These are phyloP conservation scores for Saussurea involucrata DNA, from an alignment of 129 eudicot genomes.

Conservation along the genomic window DNA sequence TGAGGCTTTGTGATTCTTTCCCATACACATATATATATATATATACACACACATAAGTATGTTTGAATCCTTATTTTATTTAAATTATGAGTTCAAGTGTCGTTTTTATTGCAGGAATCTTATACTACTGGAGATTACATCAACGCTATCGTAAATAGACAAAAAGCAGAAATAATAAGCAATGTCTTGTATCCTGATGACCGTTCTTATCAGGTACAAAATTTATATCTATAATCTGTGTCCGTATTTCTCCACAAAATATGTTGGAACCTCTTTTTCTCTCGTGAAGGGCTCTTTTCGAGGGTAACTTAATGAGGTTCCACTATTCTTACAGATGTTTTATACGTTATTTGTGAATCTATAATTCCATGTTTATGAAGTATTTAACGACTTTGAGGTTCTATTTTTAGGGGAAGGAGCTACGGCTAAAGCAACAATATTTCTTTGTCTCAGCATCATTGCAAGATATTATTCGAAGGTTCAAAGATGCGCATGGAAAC, in stretches of 20 bases:
- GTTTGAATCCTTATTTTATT: not conserved
- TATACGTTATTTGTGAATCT: not conserved
- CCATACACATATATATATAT: too few relatives aligned
- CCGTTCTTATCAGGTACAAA: constrained; percentile 53
- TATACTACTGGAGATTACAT: constrained; percentile 65
- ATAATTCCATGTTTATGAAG: not conserved
- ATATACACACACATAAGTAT: too few relatives aligned
- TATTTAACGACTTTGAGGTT: not conserved
- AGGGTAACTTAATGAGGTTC: not conserved
- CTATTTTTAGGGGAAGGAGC: constrained; percentile 52
- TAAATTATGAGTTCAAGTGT: not conserved
- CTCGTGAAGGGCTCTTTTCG: not conserved
- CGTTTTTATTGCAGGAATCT: constrained; percentile 41
- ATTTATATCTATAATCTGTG: not conserved
- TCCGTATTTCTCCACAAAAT: too few relatives aligned
- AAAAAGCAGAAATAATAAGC: constrained; percentile 61
- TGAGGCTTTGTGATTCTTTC: constrained; percentile 1
- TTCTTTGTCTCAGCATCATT: constrained; percentile 60
- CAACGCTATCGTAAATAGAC: constrained; percentile 56
- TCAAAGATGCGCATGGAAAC: constrained; percentile 46
- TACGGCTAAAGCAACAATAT: constrained; percentile 56
- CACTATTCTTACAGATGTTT: not conserved
- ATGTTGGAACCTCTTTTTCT: too few relatives aligned
- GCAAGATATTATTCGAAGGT: constrained; percentile 58
- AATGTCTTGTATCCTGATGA: constrained; percentile 62